Evolutionary conservation across 192 early-diverging fungal genomes (phyloP).

Genomic region (Entomortierella beljakovae): DNA sequence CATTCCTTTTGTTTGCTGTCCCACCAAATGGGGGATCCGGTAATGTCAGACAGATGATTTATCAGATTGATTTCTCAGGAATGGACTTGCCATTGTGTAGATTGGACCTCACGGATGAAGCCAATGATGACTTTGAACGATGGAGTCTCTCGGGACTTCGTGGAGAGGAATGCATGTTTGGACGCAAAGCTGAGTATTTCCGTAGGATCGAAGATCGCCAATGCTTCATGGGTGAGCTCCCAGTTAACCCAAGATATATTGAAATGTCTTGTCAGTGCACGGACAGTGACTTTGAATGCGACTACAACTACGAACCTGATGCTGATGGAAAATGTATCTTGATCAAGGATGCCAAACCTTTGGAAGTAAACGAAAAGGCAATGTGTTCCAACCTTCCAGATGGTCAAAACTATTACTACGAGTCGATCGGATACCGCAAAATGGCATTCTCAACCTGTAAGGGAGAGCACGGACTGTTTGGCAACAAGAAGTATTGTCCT

Average conservation of each 20-base stretch:
- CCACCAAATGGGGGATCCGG: conserved; percentile 47
- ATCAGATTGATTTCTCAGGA: conserved; percentile 64
- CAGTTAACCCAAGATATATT: conserved; percentile 65
- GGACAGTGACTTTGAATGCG: conserved; percentile 89
- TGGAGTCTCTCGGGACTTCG: conserved; percentile 68
- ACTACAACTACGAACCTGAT: conserved; percentile 84
- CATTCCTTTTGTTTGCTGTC: conserved; percentile 83
- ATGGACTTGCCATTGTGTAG: conserved; percentile 51
- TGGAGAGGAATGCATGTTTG: conserved; percentile 72
- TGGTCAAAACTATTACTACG: conserved; percentile 71
- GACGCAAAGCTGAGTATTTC: conserved; percentile 76
- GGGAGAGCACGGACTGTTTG: conserved; percentile 70
- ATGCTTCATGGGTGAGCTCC: conserved; percentile 83
- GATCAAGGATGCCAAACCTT: conserved; percentile 66
- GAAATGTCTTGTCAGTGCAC: conserved; percentile 80
- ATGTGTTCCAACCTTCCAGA: conserved; percentile 64
- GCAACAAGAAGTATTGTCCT: conserved; percentile 75
- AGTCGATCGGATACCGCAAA: conserved; percentile 89
- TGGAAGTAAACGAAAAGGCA: conserved; percentile 47
- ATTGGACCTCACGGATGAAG: conserved; percentile 54
- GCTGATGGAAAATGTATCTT: conserved; percentile 71
- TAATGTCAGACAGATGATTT: conserved; percentile 52
- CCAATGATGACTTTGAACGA: conserved; percentile 76
- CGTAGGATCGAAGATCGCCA: conserved; percentile 72
- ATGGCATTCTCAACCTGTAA: conserved; percentile 87